Base-by-base conservation (phyloP, 768 basidiomycete genomes). In the Leucocoprinus leucothites region DNA sequence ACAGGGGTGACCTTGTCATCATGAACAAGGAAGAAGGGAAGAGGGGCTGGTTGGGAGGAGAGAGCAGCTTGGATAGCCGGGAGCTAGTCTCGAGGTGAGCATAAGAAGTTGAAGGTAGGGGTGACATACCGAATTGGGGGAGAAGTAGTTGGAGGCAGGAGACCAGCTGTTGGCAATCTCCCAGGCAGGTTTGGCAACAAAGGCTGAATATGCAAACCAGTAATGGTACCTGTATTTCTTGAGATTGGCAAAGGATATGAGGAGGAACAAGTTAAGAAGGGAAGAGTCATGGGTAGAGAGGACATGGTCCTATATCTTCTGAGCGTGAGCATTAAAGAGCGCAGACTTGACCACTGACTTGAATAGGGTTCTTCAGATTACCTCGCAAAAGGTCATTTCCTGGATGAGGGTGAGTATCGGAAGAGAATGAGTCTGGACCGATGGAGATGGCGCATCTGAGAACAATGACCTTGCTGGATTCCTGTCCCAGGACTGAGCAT, bases 161-260 rank as follows among this genome's bases (percentile, higher is more conserved):
- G 65, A 71, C 84, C 89, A 89, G 0, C 86, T 87, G 6, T 76
- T 80, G 31, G 75, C 73, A 60, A 91, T 86, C 74, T 91, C 87
- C 95, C 95, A 98, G 4, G 88, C 83, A 5, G 97, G 94, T 61
- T 91, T 93, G 19, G 90, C 76, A 0, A 88, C 86, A 60, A 98
- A 86, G 0, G 95, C 93, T 1, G 97, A 96, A 68, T 98, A 97
- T 0, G 91, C 89, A 65, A 98, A 98, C 97, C 96, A 99, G 71
- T 98, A 98, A 64, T 87, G 94, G 67, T 94, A 98, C 61, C 87
- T 89, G 77, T 97, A 98, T 69, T 95, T 98, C 79, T 98, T 99
- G 62, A 99, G 85, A 70, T 99, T 97, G 0, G 97, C 92, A 62
- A 86, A 98, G 0, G 94, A 94, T 62, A 99, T 89, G 48, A 97